Conservation (phyloP, 129 eudicot species). For the Heracleum sosnowskyi region DNA sequence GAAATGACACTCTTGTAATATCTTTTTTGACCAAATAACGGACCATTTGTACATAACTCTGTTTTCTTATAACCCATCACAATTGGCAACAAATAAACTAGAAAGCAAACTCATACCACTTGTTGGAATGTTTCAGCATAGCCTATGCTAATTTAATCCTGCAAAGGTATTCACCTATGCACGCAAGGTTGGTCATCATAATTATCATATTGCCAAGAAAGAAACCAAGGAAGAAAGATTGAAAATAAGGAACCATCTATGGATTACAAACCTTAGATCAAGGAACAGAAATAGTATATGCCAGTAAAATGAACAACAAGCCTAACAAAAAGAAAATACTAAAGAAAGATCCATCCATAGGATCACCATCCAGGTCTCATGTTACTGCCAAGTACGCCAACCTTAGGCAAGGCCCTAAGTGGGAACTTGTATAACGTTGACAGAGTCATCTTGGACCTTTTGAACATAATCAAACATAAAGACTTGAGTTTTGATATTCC, state of each 20-base stretch:
- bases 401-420: not conserved
- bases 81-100: constrained; percentile 1
- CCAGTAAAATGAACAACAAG: not conserved
- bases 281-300: no score
- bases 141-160: no score
- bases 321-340: not conserved
- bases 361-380: not conserved
- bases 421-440: not conserved
- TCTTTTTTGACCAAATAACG: not conserved
- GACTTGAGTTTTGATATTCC: not conserved
- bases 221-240: no score
- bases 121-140: no score
- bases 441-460: not conserved
- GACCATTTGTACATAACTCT: constrained; percentile 4
- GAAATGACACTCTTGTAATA: not conserved
- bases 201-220: no score
- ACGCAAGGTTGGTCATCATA: no score
- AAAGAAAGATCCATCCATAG: not conserved
- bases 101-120: constrained; percentile 5
- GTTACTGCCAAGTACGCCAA: not conserved
- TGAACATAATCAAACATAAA: not conserved
- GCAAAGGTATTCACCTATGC: no score
- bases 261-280: no score
- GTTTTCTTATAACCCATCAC: constrained; percentile 3
- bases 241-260: no score